A percentile compares a stretch with the other conserved stretches of the same genome.
These are phyloP conservation scores for Rhodotorula babjevae DNA, from an alignment of 768 basidiomycete species.

Conservation along the genomic window DNA sequence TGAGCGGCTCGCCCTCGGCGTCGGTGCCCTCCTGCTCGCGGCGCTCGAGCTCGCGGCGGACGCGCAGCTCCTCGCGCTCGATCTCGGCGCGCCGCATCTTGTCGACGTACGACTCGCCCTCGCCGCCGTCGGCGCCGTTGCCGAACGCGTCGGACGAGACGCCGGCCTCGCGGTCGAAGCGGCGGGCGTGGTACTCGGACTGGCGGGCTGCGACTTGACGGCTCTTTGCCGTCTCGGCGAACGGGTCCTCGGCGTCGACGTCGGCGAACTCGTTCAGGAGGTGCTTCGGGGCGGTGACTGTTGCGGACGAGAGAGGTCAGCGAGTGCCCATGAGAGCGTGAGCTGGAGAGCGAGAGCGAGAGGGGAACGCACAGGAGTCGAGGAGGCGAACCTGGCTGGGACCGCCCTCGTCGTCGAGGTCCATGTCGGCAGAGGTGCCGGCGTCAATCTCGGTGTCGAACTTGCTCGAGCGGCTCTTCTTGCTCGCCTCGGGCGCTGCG, in stretches of 20 bases:
- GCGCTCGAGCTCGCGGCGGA: conserved; percentile 78
- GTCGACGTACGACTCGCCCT: conserved; percentile 72
- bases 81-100: conserved; percentile 85
- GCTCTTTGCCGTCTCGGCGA: conserved; percentile 81
- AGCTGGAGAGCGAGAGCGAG: not conserved
- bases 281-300: conserved; percentile 77
- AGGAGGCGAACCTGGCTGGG: not conserved
- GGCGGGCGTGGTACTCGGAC: conserved; percentile 88
- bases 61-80: conserved; percentile 78
- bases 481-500: not conserved
- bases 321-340: not conserved
- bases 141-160: conserved; percentile 50
- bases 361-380: conserved; percentile 4
- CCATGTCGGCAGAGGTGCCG: not conserved
- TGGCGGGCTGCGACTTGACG: conserved; percentile 90
- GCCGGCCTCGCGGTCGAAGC: conserved; percentile 76
- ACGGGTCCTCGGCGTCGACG: conserved; percentile 68
- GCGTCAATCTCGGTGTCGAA: conserved; percentile 8
- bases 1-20: conserved; percentile 59
- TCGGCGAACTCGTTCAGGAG: conserved; percentile 93
- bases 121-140: conserved; percentile 61
- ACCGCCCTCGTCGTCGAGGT: conserved; percentile 11
- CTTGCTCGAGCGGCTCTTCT: conserved; percentile 5
- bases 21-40: conserved; percentile 62
- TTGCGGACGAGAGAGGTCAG: not conserved